phyloP scores from a whole-genome alignment of 805 yeast species.

The Cyberlindnera petersonii region DNA sequence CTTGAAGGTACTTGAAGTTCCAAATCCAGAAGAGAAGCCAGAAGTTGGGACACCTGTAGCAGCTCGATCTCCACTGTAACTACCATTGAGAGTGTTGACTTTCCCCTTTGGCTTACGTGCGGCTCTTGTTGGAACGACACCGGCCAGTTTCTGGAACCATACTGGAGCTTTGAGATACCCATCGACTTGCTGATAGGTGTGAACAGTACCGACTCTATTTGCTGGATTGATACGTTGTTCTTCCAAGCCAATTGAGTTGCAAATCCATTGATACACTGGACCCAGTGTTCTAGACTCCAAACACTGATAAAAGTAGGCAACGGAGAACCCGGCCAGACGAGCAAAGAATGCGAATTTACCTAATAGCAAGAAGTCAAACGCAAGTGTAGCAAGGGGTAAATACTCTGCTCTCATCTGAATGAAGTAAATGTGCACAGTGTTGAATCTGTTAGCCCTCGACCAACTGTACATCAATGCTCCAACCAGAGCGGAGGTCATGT shows the following conservation, averaged over 20 bases:
- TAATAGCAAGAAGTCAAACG: slow-evolving; percentile 40
- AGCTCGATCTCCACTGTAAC: too few relatives aligned
- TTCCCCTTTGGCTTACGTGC: slow-evolving; percentile 1
- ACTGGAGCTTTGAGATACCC: slow-evolving; percentile 57
- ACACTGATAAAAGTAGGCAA: slow-evolving; percentile 59
- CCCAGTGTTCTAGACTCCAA: slow-evolving; percentile 51
- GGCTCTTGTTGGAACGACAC: slow-evolving; percentile 11
- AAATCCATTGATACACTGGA: slow-evolving; percentile 33
- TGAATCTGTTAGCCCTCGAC: slow-evolving; percentile 51
- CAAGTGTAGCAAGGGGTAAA: slow-evolving; percentile 46
- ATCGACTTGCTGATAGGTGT: slow-evolving; percentile 34
- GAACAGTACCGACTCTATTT: slow-evolving; percentile 31
- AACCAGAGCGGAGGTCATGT: slow-evolving; percentile 38
- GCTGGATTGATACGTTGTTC: slow-evolving; percentile 22
- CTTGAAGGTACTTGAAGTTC: slow-evolving; percentile 25
- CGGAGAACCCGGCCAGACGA: slow-evolving; percentile 46
- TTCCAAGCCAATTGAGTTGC: slow-evolving; percentile 21
- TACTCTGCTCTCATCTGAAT: slow-evolving; percentile 57
- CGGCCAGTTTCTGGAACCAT: slow-evolving; percentile 35
- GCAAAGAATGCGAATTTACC: slow-evolving; percentile 39
- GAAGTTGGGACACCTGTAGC: slow-evolving; percentile 4
- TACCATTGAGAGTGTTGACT: slow-evolving; percentile 11
- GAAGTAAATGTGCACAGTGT: slow-evolving; percentile 48
- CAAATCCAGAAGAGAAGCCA: slow-evolving; percentile 14
- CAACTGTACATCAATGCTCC: slow-evolving; percentile 57